Percentiles rank a stretch among this genome's conserved stretches.
These are phyloP conservation scores for Candida succiphila DNA, from an alignment of 805 yeast genomes.

Conservation along the genomic window DNA sequence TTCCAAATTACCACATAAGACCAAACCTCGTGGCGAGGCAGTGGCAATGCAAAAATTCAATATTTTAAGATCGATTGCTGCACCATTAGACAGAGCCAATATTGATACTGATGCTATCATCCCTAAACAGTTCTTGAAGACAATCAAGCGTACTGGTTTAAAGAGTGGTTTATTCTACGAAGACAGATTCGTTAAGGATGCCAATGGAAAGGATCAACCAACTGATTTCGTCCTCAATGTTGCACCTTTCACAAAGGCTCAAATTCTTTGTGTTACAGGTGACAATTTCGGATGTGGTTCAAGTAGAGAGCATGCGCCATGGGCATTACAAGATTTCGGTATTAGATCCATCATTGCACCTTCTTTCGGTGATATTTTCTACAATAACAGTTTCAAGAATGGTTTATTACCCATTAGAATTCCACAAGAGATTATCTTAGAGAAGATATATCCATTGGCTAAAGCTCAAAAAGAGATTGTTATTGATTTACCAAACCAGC, in stretches of 20 bases:
- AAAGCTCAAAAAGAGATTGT: conserved; percentile 59
- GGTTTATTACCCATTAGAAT: conserved; percentile 89
- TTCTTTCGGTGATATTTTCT: conserved; percentile 96
- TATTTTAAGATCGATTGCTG: conserved; percentile 76
- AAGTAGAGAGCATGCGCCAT: conserved; percentile 98
- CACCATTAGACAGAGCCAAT: conserved; percentile 90
- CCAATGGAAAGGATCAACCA: conserved; percentile 59
- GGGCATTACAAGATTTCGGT: conserved; percentile 98
- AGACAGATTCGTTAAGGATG: conserved; percentile 64
- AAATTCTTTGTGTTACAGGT: conserved; percentile 85
- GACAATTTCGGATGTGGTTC: conserved; percentile 99
- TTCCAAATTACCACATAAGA: conserved; percentile 23
- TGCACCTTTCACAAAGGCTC: conserved; percentile 70
- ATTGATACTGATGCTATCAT: conserved; percentile 98
- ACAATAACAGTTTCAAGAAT: conserved; percentile 94
- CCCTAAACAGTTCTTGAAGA: conserved; percentile 96
- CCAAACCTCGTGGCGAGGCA: conserved; percentile 20
- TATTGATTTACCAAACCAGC: conserved; percentile 82
- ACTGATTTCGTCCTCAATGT: conserved; percentile 91
- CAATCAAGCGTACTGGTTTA: conserved; percentile 95
- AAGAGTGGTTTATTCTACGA: conserved; percentile 85
- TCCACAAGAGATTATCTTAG: conserved; percentile 64
- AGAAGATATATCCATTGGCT: conserved; percentile 75
- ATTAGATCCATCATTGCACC: conserved; percentile 95
- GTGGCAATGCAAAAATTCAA: conserved; percentile 60